A percentile compares a stretch with the other conserved stretches of the same genome.
Conservation (phyloP, 2,329 filamentous ascomycete genomes). For the Paraconiothyrium sp. region DNA sequence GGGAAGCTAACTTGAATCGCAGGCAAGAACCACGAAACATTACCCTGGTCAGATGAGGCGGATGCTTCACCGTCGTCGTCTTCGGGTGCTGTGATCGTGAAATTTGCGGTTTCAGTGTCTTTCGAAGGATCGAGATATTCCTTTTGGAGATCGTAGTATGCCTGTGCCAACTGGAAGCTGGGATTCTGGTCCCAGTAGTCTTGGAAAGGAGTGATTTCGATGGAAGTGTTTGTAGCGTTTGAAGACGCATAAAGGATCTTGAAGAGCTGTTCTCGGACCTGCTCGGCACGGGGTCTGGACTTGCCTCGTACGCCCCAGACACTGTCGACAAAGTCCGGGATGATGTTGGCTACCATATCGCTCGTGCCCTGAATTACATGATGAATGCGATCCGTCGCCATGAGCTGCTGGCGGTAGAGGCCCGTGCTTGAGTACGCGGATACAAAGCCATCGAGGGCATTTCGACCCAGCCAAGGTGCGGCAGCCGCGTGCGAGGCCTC, state of each 20-base stretch:
- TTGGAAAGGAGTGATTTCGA: constrained; percentile 15
- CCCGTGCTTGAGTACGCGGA: constrained; percentile 26
- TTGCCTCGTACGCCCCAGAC: constrained; percentile 15
- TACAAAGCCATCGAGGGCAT: constrained; percentile 31
- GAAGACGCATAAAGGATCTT: constrained; percentile 15
- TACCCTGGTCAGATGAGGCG: constrained; percentile 20
- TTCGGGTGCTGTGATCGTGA: constrained; percentile 11
- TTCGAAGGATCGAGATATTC: constrained; percentile 6
- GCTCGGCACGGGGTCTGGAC: constrained; percentile 15
- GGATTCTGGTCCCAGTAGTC: constrained; percentile 17
- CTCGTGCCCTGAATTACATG: constrained; percentile 22
- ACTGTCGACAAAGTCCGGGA: constrained; percentile 14
- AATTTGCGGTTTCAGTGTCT: constrained; percentile 13
- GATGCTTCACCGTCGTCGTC: constrained; percentile 10
- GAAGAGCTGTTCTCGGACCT: constrained; percentile 16
- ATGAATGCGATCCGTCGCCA: constrained; percentile 26
- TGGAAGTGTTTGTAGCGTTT: constrained; percentile 7
- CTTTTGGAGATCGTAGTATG: constrained; percentile 11
- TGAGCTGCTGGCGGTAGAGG: constrained; percentile 27
- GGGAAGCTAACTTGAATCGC: constrained; percentile 19
- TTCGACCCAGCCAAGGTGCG: constrained; percentile 41
- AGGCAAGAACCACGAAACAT: constrained; percentile 23
- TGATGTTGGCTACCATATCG: constrained; percentile 16
- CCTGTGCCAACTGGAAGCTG: constrained; percentile 10
- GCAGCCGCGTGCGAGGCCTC: constrained; percentile 47